Conservation (phyloP, 176 grass and related monocot species). For the Oryza longistaminata region DNA sequence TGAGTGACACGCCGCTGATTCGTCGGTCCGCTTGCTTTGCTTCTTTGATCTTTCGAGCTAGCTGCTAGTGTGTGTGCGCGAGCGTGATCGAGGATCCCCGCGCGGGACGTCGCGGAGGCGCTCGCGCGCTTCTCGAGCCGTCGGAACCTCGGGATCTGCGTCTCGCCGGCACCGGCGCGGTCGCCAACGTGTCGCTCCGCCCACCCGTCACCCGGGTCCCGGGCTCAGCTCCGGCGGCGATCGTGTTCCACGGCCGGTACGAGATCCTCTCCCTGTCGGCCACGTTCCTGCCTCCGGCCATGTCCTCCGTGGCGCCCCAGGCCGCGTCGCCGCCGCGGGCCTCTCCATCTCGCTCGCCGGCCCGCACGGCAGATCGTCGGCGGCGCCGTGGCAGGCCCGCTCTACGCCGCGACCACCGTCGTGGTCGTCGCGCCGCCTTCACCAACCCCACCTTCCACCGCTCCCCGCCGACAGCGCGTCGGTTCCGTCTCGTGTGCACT, state of each 20-base stretch:
- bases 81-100: constrained; percentile 87
- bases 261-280: constrained; percentile 93
- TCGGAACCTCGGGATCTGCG: constrained; percentile 73
- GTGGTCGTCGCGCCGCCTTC: constrained; percentile 76
- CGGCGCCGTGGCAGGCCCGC: constrained; percentile 64
- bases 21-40: not conserved
- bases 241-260: constrained; percentile 74
- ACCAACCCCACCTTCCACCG: constrained; percentile 89
- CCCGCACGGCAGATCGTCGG: constrained; percentile 92
- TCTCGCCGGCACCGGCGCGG: constrained; percentile 71
- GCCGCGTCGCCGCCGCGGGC: constrained; percentile 36
- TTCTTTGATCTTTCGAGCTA: constrained; percentile 5
- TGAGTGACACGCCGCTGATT: not conserved
- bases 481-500: constrained; percentile 56
- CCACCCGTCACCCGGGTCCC: constrained; percentile 35
- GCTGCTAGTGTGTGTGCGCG: not conserved
- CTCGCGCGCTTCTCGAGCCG: constrained; percentile 58
- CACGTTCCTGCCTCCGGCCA: constrained; percentile 66
- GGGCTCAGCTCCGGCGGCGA: constrained; percentile 12
- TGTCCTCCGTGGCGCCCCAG: constrained; percentile 51
- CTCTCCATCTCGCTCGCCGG: constrained; percentile 89
- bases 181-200: constrained; percentile 72
- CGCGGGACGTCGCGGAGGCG: constrained; percentile 64
- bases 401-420: constrained; percentile 69
- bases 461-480: constrained; percentile 60